These are phyloP conservation scores for Groenewaldozyma tartarivorans DNA, from an alignment of 805 yeast species.

Conservation along the genomic window DNA sequence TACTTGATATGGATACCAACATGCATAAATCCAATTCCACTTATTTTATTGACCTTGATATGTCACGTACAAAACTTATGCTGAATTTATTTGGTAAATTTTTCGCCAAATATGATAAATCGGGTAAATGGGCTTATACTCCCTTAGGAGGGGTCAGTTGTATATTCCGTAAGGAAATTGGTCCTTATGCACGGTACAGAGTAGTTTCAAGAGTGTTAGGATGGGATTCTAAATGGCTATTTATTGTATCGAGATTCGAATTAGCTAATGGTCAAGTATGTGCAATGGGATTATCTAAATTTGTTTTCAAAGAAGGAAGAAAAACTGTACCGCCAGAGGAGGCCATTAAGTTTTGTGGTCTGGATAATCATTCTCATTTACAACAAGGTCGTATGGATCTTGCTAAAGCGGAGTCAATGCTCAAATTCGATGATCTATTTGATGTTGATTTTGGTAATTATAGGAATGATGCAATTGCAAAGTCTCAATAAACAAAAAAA, in stretches of 20 bases:
- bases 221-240: slow-evolving; percentile 87
- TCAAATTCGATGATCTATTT: slow-evolving; percentile 17
- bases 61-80: slow-evolving; percentile 61
- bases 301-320: slow-evolving; percentile 72
- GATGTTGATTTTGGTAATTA: no score
- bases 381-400: slow-evolving; percentile 18
- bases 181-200: slow-evolving; percentile 49
- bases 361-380: slow-evolving; percentile 37
- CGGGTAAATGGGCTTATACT: slow-evolving; percentile 42
- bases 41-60: slow-evolving; percentile 72
- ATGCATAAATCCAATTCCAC: slow-evolving; percentile 83
- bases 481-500: slow-evolving; percentile 3
- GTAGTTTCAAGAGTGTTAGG: slow-evolving; percentile 55
- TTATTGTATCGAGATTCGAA: slow-evolving; percentile 51
- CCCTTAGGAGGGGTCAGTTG: slow-evolving; percentile 72
- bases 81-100: slow-evolving; percentile 46
- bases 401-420: slow-evolving; percentile 18
- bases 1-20: slow-evolving; percentile 77
- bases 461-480: no score
- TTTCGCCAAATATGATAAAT: slow-evolving; percentile 36
- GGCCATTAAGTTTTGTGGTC: slow-evolving; percentile 46
- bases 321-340: slow-evolving; percentile 62
- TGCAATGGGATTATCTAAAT: slow-evolving; percentile 62
- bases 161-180: slow-evolving; percentile 63
- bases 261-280: slow-evolving; percentile 31